These are phyloP conservation scores for Aspergillus caelatus DNA, from an alignment of 2,329 filamentous ascomycete genomes.

Conservation along the genomic window DNA sequence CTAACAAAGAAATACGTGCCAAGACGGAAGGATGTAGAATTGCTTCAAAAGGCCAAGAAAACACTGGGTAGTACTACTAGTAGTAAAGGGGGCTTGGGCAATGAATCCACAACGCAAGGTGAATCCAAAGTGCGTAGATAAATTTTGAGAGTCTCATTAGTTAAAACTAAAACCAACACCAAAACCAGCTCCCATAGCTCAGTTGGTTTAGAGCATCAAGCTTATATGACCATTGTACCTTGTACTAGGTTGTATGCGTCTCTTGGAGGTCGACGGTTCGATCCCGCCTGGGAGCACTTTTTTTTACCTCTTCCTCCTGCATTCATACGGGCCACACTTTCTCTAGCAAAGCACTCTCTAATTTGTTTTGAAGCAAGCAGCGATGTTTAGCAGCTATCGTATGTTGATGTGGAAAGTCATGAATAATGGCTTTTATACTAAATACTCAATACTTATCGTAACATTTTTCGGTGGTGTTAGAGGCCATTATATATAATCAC, in stretches of 20 bases:
- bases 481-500: too few relatives aligned
- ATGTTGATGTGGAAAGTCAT: too few relatives aligned
- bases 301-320: background rate
- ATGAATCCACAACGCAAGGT: background rate
- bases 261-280: background rate
- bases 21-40: background rate
- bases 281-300: background rate
- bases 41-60: background rate
- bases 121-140: too few relatives aligned
- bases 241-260: background rate
- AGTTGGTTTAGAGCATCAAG: background rate
- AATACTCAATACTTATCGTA: too few relatives aligned
- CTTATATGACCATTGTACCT: background rate
- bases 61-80: too few relatives aligned
- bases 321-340: too few relatives aligned
- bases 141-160: fast-evolving
- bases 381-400: too few relatives aligned
- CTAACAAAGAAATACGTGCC: background rate
- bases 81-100: background rate
- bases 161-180: background rate
- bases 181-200: slow-evolving; percentile 6
- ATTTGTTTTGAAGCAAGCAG: too few relatives aligned
- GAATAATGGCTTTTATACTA: too few relatives aligned
- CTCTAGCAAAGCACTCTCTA: too few relatives aligned
- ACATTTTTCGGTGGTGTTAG: too few relatives aligned